These are phyloP conservation scores for Metschnikowia reukaufii DNA, from an alignment of 805 yeast species.

Conservation along the genomic window DNA sequence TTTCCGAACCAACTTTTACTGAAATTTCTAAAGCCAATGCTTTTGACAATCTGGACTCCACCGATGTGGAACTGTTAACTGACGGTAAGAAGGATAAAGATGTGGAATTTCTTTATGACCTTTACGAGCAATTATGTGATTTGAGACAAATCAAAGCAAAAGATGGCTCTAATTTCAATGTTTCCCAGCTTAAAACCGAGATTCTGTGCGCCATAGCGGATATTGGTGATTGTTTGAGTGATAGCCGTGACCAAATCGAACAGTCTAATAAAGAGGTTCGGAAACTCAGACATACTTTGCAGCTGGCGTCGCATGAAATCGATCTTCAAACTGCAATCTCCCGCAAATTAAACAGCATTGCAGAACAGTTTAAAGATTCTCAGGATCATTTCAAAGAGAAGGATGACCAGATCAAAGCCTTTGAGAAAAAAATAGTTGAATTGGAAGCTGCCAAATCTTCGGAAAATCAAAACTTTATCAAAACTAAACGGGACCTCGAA, in stretches of 20 bases:
- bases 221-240: constrained; percentile 4
- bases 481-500: background rate
- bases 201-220: constrained; percentile 11
- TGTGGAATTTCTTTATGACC: constrained; percentile 1
- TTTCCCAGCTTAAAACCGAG: constrained; percentile 7
- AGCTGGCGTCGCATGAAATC: constrained; percentile 3
- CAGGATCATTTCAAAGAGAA: background rate
- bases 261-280: constrained; percentile 1
- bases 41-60: constrained; percentile 15
- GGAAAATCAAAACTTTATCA: background rate
- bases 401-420: background rate
- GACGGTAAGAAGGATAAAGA: constrained; percentile 4
- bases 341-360: background rate
- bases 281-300: constrained; percentile 6
- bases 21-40: background rate
- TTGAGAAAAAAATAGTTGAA: background rate
- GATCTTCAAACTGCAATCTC: background rate
- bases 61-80: constrained; percentile 14
- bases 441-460: background rate
- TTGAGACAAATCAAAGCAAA: constrained; percentile 5
- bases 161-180: background rate
- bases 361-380: background rate
- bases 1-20: background rate
- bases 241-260: constrained; percentile 3
- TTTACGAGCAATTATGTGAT: constrained; percentile 10